Conservation (phyloP, 2,329 filamentous ascomycete genomes). For the Pseudocercospora cruenta region DNA sequence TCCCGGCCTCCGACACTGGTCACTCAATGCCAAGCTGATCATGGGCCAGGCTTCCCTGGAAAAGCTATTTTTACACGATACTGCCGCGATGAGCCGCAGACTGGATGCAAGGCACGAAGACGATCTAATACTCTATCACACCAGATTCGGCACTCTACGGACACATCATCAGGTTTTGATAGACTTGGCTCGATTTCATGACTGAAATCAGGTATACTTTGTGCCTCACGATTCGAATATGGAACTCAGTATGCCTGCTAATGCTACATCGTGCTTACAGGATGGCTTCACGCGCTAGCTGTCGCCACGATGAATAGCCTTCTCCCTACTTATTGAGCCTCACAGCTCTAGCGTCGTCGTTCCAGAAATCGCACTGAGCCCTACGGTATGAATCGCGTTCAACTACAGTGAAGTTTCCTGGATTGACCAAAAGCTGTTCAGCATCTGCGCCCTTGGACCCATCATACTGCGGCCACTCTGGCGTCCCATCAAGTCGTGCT, state of each 20-base stretch:
- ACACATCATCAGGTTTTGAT: not conserved
- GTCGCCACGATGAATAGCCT: not conserved
- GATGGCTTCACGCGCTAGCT: no score
- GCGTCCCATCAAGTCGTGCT: conserved; percentile 28
- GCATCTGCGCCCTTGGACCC: conserved; percentile 18
- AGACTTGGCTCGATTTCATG: not conserved
- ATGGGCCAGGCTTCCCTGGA: not conserved
- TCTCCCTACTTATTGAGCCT: conserved; percentile 13
- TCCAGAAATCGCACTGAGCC: conserved; percentile 23
- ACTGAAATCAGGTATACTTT: not conserved
- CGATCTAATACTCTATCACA: not conserved
- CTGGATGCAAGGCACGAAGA: not conserved
- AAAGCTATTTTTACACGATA: not conserved
- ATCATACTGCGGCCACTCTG: conserved; percentile 39
- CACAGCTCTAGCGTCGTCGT: conserved; percentile 17
- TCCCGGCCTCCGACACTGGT: not conserved
- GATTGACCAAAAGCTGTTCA: conserved; percentile 20
- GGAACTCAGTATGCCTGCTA: not conserved
- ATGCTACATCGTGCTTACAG: not conserved
- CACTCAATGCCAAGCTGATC: not conserved
- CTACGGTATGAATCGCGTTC: conserved; percentile 18
- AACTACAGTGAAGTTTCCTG: conserved; percentile 20
- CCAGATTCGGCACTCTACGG: not conserved
- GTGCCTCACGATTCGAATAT: not conserved
- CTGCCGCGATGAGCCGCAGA: not conserved